A percentile compares a stretch with the other conserved stretches of the same genome.
phyloP scores from a whole-genome alignment of 306 rosid genomes.

The Gillenia trifoliata region DNA sequence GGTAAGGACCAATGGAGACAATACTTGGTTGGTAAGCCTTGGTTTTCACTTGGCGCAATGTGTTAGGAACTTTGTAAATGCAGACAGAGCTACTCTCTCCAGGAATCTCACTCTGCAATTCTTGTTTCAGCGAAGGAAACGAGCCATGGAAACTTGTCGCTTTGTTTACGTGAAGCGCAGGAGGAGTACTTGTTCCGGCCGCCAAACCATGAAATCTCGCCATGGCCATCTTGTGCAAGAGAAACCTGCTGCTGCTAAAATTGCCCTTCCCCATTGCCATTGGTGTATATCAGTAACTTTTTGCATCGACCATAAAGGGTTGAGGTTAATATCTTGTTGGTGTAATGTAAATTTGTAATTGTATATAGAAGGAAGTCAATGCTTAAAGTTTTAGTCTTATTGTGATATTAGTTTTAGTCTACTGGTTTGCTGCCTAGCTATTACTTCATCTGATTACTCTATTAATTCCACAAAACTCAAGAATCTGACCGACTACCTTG shows the following conservation, averaged over 20 bases:
- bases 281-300: no score
- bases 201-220: neutral
- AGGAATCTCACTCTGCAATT: neutral
- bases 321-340: no score
- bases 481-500: no score
- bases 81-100: neutral
- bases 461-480: no score
- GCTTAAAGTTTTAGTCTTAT: no score
- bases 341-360: no score
- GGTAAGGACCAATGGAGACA: conserved; percentile 11
- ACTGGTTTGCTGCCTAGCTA: no score
- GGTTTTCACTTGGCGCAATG: neutral
- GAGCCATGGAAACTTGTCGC: neutral
- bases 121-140: neutral
- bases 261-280: neutral
- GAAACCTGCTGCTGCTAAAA: neutral
- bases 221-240: neutral
- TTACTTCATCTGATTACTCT: no score
- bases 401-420: no score
- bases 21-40: conserved; percentile 12
- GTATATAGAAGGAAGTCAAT: no score
- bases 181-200: neutral
- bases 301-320: no score
- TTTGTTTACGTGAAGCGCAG: neutral
- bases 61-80: conserved; percentile 9